phyloP scores from a whole-genome alignment of 345 rosid species.

The Trapa incisa region DNA sequence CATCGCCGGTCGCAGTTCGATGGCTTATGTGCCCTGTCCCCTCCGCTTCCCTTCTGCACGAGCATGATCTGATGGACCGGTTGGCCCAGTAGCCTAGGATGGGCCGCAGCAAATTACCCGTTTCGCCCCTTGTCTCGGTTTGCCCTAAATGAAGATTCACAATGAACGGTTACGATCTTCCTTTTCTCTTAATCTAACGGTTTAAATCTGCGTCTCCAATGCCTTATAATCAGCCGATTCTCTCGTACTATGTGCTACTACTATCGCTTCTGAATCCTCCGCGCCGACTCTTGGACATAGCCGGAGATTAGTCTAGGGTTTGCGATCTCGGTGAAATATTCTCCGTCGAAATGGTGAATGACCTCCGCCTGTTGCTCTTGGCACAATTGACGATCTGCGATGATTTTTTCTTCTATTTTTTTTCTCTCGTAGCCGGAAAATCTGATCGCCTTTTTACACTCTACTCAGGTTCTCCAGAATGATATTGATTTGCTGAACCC shows the following conservation, averaged over 20 bases:
- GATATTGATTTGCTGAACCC: slow-evolving; percentile 66
- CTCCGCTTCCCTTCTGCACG: no score
- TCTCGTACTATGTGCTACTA: not conserved
- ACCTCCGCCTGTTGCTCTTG: not conserved
- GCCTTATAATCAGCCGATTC: not conserved
- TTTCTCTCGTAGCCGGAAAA: not conserved
- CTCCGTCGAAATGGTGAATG: not conserved
- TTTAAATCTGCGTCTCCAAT: not conserved
- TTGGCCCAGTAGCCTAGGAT: not conserved
- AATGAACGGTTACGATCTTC: not conserved
- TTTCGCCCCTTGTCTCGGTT: not conserved
- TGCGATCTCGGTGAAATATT: not conserved
- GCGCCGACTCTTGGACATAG: not conserved
- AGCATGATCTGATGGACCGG: not conserved
- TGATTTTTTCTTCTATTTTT: not conserved
- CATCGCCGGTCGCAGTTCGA: no score
- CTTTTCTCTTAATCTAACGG: not conserved
- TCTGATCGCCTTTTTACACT: not conserved
- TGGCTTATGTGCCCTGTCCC: no score
- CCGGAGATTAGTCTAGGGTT: not conserved
- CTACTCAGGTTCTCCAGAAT: slow-evolving; percentile 44
- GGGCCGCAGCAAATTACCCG: not conserved
- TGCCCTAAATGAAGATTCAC: not conserved
- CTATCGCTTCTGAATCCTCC: not conserved
- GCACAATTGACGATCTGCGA: not conserved